Evolutionary conservation across 768 basidiomycete species (phyloP).

Genomic region (Pisolithus microcarpus): DNA sequence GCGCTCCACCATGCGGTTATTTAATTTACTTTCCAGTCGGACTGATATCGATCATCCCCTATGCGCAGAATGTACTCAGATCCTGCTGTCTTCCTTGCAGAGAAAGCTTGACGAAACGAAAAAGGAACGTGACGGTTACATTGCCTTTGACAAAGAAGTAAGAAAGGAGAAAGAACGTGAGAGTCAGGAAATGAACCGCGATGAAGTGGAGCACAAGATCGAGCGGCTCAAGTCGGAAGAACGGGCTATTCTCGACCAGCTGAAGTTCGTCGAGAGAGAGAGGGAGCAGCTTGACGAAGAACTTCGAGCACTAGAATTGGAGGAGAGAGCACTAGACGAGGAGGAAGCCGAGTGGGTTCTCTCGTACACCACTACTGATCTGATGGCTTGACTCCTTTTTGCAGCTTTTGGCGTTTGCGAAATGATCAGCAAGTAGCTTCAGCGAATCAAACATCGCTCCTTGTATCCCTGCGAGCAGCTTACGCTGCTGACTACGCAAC

Average conservation of each 20-base stretch:
- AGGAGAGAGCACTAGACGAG: slow-evolving; percentile 69
- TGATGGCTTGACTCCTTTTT: neutral
- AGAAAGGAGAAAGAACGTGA: slow-evolving; percentile 75
- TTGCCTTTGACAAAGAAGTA: slow-evolving; percentile 86
- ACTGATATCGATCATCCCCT: slow-evolving; percentile 89
- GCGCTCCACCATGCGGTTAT: slow-evolving; percentile 65
- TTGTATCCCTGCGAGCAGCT: slow-evolving; percentile 67
- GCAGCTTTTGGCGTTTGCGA: slow-evolving; percentile 76
- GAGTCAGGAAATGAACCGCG: slow-evolving; percentile 49
- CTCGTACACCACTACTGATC: neutral
- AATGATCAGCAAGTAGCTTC: slow-evolving; percentile 62
- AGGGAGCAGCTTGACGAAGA: slow-evolving; percentile 70
- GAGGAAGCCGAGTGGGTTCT: slow-evolving; percentile 76
- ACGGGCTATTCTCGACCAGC: slow-evolving; percentile 59
- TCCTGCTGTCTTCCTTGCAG: slow-evolving; percentile 67
- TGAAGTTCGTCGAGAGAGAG: slow-evolving; percentile 71
- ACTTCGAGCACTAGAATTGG: slow-evolving; percentile 58
- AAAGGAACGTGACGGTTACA: slow-evolving; percentile 87
- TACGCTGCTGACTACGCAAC: slow-evolving; percentile 72
- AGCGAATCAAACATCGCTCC: slow-evolving; percentile 60
- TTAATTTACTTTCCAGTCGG: slow-evolving; percentile 68
- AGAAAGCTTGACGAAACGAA: slow-evolving; percentile 83
- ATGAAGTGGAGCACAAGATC: slow-evolving; percentile 67
- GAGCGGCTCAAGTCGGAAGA: slow-evolving; percentile 67
- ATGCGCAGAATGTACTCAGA: slow-evolving; percentile 89